phyloP scores from a whole-genome alignment of 805 yeast species.

The Metschnikowia lunata region DNA sequence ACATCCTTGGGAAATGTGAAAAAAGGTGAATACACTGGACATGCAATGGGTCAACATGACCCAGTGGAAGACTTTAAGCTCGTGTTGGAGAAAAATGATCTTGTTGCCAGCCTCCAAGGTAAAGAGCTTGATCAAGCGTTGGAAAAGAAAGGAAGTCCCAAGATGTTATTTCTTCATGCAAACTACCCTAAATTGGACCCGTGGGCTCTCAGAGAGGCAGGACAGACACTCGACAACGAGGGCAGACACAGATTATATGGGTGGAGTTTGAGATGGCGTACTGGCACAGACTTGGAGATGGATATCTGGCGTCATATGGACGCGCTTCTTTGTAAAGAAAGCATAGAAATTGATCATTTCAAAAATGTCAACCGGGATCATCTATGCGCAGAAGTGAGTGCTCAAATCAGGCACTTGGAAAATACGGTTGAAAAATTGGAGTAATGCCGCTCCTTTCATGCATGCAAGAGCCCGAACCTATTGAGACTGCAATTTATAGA shows the following conservation, averaged over 20 bases:
- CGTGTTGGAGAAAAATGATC: slow-evolving; percentile 8
- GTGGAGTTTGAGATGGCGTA: slow-evolving; percentile 45
- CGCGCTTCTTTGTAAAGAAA: slow-evolving; percentile 48
- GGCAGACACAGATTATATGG: slow-evolving; percentile 59
- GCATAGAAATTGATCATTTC: slow-evolving; percentile 43
- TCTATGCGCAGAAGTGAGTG: slow-evolving; percentile 48
- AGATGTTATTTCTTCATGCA: slow-evolving; percentile 55
- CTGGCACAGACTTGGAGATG: slow-evolving; percentile 55
- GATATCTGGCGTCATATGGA: slow-evolving; percentile 59
- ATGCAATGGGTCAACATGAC: slow-evolving; percentile 74
- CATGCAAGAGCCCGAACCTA: no score
- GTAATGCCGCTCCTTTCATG: slow-evolving; percentile 4
- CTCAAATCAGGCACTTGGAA: slow-evolving; percentile 42
- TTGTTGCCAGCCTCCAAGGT: slow-evolving; percentile 6
- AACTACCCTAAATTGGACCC: slow-evolving; percentile 68
- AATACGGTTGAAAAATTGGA: slow-evolving; percentile 28
- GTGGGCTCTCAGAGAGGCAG: slow-evolving; percentile 43
- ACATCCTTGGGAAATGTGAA: slow-evolving; percentile 47
- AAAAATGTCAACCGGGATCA: slow-evolving; percentile 36
- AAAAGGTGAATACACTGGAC: slow-evolving; percentile 49
- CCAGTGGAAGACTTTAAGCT: slow-evolving; percentile 54
- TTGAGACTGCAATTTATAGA: no score
- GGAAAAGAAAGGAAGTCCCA: slow-evolving; percentile 9
- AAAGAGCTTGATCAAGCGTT: slow-evolving; percentile 6
- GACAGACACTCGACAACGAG: slow-evolving; percentile 36